These are phyloP conservation scores for Pilatotrama ljubarskyi DNA, from an alignment of 768 basidiomycete species.

Conservation along the genomic window DNA sequence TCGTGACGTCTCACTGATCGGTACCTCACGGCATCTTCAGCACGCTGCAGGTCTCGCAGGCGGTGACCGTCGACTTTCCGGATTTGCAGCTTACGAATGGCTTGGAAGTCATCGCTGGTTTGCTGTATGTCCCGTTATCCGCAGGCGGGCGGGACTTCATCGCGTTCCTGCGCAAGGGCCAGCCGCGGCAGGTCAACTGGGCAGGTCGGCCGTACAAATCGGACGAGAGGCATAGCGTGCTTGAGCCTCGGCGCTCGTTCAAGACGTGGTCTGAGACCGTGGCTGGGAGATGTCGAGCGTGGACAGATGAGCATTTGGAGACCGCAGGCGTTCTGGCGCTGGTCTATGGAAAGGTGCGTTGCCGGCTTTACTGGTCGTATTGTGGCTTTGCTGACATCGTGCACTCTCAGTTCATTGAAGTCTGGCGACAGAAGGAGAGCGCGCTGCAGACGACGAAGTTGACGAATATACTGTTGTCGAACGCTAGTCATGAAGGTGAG, in stretches of 20 bases:
- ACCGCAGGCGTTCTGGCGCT: conserved; percentile 78
- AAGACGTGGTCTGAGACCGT: conserved; percentile 78
- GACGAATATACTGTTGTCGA: conserved; percentile 72
- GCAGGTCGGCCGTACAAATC: conserved; percentile 71
- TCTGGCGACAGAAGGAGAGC: conserved; percentile 81
- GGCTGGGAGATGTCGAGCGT: conserved; percentile 62
- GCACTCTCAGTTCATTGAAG: conserved; percentile 71
- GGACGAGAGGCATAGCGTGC: conserved; percentile 33
- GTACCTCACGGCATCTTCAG: conserved; percentile 33
- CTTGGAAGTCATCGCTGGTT: conserved; percentile 66
- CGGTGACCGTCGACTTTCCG: conserved; percentile 67
- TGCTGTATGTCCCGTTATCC: conserved; percentile 76
- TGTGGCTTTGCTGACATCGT: not conserved
- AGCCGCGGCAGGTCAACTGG: conserved; percentile 71
- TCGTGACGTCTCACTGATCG: not conserved
- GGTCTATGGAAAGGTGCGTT: conserved; percentile 67
- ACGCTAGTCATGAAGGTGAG: conserved; percentile 80
- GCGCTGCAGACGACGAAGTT: conserved; percentile 71
- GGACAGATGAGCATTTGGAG: conserved; percentile 84
- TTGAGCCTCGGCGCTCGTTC: conserved; percentile 82
- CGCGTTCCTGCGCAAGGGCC: conserved; percentile 75
- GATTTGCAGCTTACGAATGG: conserved; percentile 64
- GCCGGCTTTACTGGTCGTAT: not conserved
- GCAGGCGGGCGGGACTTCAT: conserved; percentile 77
- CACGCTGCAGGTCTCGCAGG: conserved; percentile 68